Base-by-base conservation (phyloP, 1,139 yeast genomes). In the Candida smagusa region DNA sequence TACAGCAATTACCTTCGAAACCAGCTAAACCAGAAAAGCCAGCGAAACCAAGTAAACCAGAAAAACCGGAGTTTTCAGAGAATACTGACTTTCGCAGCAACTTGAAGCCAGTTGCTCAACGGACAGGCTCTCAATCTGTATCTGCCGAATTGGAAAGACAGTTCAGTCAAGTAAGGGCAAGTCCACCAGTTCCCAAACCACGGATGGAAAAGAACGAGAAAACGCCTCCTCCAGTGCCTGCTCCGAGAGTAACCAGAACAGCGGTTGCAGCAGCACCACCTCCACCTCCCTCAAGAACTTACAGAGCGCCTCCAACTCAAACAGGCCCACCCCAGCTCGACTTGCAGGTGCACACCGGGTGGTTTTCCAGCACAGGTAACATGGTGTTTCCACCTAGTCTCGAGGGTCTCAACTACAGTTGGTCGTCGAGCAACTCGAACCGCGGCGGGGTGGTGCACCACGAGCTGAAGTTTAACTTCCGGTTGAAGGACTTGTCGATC, bases 401-500 rank as follows among this genome's bases (percentile, higher is more conserved):
- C 5, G 39, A 53, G 12, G 73, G 72, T 0, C 51, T 65, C 27
- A 65, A 62, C 41, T 68, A 64, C 49, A 57, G 62, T 2, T 29
- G 33, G 40, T 33, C 34, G 28, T 13, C 30, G 16, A 26, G 31
- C 7, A 24, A 12, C 30, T 26, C 38, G 8, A 22, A 28, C 12
- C 12, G 38, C 6, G 53, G 52, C 1, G 41, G 43, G 2, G 33
- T 38, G 1, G 42, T 47, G 6, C 38, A 42, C 1, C 42, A 52
- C 35, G 52, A 49, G 1, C 47, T 67, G 30, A 39, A 29, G 3
- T 34, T 72, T 9, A 63, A 53, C 3, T 59, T 74, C 30, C 60
- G 83, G 26, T 58, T 76, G 37, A 58, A 58, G n/a, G 87, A 82
- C 49, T 61, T 82, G 43, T 60, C 81, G 0, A 68, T 75, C 4